A percentile compares a stretch with the other conserved stretches of the same genome.
These are phyloP conservation scores for Gaeumannomyces sp. DNA, from an alignment of 2,329 filamentous ascomycete species.

Conservation along the genomic window DNA sequence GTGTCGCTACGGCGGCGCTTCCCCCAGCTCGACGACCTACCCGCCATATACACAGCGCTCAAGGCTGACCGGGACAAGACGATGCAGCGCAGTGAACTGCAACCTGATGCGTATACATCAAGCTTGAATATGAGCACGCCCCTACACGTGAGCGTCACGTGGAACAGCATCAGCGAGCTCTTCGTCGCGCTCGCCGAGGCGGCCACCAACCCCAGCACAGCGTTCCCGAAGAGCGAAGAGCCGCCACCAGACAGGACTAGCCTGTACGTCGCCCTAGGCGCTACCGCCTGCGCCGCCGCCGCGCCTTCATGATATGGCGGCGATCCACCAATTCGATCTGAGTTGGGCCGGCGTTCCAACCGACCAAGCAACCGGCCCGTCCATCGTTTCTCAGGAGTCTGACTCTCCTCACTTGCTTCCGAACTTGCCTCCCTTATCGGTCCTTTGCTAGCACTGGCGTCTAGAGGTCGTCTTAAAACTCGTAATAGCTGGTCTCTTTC, in stretches of 20 bases:
- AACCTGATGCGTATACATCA: slow-evolving; percentile 88
- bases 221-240: slow-evolving; percentile 85
- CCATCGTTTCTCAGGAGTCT: background rate
- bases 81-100: slow-evolving; percentile 84
- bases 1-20: slow-evolving; percentile 73
- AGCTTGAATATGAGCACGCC: slow-evolving; percentile 83
- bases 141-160: slow-evolving; percentile 89
- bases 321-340: slow-evolving; percentile 4
- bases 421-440: background rate
- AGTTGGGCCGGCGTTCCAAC: background rate
- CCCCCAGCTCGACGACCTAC: slow-evolving; percentile 79
- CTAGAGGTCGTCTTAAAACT: background rate
- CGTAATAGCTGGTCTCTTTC: background rate
- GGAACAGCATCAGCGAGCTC: slow-evolving; percentile 88
- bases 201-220: slow-evolving; percentile 81
- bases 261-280: slow-evolving; percentile 78
- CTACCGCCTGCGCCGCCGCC: slow-evolving; percentile 56
- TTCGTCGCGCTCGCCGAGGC: slow-evolving; percentile 90
- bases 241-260: slow-evolving; percentile 77
- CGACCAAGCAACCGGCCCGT: background rate
- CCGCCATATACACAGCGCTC: slow-evolving; percentile 83
- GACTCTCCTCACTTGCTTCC: background rate
- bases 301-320: slow-evolving; percentile 58
- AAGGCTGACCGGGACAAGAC: slow-evolving; percentile 97
- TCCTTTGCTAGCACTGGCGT: background rate